Evolutionary conservation across 2,329 filamentous ascomycete genomes (phyloP), one percentile per base, ranked within the genome.

Genomic region (Talaromyces islandicus): DNA sequence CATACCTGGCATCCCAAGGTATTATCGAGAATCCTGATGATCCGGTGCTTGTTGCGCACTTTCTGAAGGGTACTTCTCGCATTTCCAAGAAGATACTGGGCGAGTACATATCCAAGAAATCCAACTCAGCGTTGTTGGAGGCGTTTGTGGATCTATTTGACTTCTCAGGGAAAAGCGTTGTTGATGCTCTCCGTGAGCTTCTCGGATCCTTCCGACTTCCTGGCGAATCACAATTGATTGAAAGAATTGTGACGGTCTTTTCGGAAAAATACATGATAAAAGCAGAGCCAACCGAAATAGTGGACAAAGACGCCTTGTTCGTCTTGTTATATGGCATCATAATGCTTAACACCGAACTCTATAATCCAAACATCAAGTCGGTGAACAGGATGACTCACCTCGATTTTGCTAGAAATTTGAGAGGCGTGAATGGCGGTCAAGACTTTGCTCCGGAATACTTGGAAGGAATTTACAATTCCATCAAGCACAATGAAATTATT

Each of bases 251-350:
- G 41, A 92, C 86, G 4, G 86, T 85, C 11, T 99, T 99, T 73
- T 85, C 91, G 0, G 90, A 93, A 65, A 91, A 90, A 70, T 99
- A 96, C 72, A 89, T 88, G 72, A 78, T 83, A 9, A 85, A 85
- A 61, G 85, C 84, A 6, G 83, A 85, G 27, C 88, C 90, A 0
- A 84, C 89, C 58, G 89, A 87, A 24, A 87, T 97, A 64, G 89
- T 87, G 7, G 88, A 96, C 69, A 89, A 90, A 67, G 94, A 99
- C 72, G 87, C 92, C 7, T 87, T 94, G 24, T 99, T 90, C 69
- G 86, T 99, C 54, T 80, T 99, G 56, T 93, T 90, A 0, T 99
- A 99, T 71, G 94, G 92, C 41, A 95, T 97, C 69, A 96, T 99
- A 73, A 92, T 99, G 85, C 80, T 99, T 60, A 99, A 99, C 70